Evolutionary conservation across 2,329 filamentous ascomycete genomes (phyloP).

Genomic region (Fusarium keratoplasticum): DNA sequence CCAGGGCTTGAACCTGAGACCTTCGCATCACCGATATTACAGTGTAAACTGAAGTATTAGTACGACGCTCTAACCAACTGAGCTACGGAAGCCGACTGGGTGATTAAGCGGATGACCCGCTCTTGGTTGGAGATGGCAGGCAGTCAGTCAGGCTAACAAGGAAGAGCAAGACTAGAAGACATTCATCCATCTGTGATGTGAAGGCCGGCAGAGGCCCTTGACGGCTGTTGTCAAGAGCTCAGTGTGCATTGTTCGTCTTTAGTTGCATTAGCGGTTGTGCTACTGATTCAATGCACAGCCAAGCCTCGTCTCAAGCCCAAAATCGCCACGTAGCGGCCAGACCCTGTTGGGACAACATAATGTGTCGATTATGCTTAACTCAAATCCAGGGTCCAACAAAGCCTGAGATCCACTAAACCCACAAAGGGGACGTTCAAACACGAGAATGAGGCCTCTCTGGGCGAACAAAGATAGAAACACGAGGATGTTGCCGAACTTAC

Average conservation of each 20-base stretch:
- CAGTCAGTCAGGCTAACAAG: constrained; percentile 6
- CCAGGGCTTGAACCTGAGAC: constrained; percentile 34
- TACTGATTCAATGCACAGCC: background rate
- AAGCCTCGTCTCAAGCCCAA: background rate
- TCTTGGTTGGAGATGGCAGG: constrained; percentile 9
- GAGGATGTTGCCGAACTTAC: background rate
- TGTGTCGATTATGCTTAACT: background rate
- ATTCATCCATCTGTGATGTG: background rate
- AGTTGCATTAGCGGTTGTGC: background rate
- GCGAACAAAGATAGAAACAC: constrained; percentile 26
- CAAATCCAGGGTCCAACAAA: constrained; percentile 27
- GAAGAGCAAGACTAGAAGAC: background rate
- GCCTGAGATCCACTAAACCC: background rate
- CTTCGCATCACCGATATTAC: constrained; percentile 30
- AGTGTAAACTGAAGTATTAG: constrained; percentile 30
- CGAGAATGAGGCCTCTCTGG: constrained; percentile 32
- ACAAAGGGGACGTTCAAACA: constrained; percentile 6
- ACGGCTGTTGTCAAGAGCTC: background rate
- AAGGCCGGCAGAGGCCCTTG: background rate
- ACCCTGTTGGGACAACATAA: background rate
- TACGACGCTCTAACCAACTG: constrained; percentile 36
- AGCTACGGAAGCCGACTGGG: constrained; percentile 34
- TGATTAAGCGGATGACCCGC: constrained; percentile 22
- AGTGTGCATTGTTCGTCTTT: background rate
- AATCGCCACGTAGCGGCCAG: background rate